phyloP scores from a whole-genome alignment of 2,329 filamentous ascomycete genomes.

The Sarocladium oryzae region DNA sequence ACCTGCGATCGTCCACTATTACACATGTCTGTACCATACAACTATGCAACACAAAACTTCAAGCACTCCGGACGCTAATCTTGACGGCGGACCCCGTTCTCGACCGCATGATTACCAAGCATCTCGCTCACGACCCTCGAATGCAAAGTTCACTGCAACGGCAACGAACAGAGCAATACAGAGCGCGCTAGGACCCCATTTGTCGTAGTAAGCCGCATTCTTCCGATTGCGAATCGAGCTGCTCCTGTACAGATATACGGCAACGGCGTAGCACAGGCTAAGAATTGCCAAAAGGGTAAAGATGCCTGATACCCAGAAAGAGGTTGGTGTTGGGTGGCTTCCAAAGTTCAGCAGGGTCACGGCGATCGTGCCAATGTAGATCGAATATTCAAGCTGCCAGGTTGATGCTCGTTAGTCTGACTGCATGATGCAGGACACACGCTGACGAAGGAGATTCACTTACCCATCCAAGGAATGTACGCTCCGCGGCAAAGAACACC shows the following conservation, averaged over 20 bases:
- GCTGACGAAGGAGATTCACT: slow-evolving; percentile 25
- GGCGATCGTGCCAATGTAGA: slow-evolving; percentile 85
- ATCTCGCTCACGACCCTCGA: slow-evolving; percentile 59
- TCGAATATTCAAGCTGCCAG: slow-evolving; percentile 80
- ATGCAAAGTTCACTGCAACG: slow-evolving; percentile 72
- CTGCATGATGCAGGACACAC: background rate
- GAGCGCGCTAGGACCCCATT: slow-evolving; percentile 72
- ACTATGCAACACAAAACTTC: too few species aligned
- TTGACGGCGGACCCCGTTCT: too few species aligned
- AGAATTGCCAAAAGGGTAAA: slow-evolving; percentile 79
- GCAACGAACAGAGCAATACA: slow-evolving; percentile 68
- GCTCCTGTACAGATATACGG: slow-evolving; percentile 83
- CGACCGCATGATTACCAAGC: slow-evolving; percentile 39
- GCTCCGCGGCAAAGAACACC: slow-evolving; percentile 92
- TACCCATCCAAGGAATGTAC: slow-evolving; percentile 92
- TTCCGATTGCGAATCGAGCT: slow-evolving; percentile 74
- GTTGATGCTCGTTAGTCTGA: background rate
- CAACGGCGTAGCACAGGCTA: slow-evolving; percentile 75
- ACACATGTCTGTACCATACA: too few species aligned
- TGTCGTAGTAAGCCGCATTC: slow-evolving; percentile 89
- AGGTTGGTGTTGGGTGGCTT: slow-evolving; percentile 44
- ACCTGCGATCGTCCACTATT: background rate
- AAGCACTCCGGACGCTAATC: too few species aligned
- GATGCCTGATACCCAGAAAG: slow-evolving; percentile 63
- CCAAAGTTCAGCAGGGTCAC: slow-evolving; percentile 80